Conservation (phyloP, 164 flowering plant species). For the Nelumbo lutea region DNA sequence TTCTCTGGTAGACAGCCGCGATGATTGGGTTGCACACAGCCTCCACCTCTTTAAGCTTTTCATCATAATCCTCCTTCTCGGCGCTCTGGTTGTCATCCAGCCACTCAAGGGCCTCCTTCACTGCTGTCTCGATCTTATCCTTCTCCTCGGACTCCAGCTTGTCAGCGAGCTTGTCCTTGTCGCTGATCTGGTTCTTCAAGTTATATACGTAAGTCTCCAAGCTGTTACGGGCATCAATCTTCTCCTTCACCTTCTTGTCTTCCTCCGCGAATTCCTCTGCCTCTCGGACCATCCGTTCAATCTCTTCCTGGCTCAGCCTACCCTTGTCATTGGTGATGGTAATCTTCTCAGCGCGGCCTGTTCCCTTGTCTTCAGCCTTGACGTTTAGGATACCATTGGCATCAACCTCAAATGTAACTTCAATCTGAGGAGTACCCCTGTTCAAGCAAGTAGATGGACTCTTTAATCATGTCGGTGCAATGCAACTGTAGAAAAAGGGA, state of each 20-base stretch:
- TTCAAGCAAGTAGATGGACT: conserved; percentile 9
- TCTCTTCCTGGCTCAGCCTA: conserved; percentile 73
- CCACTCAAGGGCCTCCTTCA: conserved; percentile 82
- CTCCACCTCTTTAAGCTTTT: conserved; percentile 84
- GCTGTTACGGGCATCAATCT: conserved; percentile 77
- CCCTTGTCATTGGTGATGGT: conserved; percentile 87
- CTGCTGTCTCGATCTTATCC: conserved; percentile 71
- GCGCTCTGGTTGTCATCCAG: conserved; percentile 77
- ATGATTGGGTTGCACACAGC: conserved; percentile 85
- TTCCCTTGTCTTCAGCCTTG: conserved; percentile 77
- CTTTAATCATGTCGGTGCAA: neutral
- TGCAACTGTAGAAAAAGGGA: neutral
- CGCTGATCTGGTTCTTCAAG: conserved; percentile 78
- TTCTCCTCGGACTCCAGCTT: conserved; percentile 78
- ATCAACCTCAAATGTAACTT: conserved; percentile 80
- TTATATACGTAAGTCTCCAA: conserved; percentile 75
- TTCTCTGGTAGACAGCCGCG: conserved; percentile 69
- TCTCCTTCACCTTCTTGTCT: conserved; percentile 85
- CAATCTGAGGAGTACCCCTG: conserved; percentile 90
- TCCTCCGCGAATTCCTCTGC: conserved; percentile 91
- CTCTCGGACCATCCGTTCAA: conserved; percentile 78
- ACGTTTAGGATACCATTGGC: conserved; percentile 82
- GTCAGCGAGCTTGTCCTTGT: conserved; percentile 89
- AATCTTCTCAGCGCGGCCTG: conserved; percentile 74
- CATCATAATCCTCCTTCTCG: conserved; percentile 81